Evolutionary conservation across 2,329 filamentous ascomycete species (phyloP).

Genomic region (Tolypocladium ovalisporum): DNA sequence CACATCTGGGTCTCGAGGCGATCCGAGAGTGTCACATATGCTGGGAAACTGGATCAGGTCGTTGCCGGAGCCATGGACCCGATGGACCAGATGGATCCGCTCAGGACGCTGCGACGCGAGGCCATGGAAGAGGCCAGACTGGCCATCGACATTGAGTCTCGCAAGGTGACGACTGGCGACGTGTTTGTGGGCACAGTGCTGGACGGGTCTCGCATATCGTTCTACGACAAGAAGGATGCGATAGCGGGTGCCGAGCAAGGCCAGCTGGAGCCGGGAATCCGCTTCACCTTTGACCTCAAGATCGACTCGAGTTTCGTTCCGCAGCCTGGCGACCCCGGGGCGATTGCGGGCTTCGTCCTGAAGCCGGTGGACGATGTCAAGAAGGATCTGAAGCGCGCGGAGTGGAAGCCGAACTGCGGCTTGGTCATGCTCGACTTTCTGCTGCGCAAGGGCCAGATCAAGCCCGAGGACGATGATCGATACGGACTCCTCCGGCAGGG

Average conservation of each 20-base stretch:
- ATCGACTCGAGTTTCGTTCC: slow-evolving; percentile 13
- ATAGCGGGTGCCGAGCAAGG: slow-evolving; percentile 17
- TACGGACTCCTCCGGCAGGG: slow-evolving; percentile 10
- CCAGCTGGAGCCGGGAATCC: slow-evolving; percentile 26
- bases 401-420: slow-evolving; percentile 29
- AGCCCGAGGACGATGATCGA: slow-evolving; percentile 10
- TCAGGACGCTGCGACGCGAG: slow-evolving; percentile 19
- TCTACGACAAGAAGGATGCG: slow-evolving; percentile 22
- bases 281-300: slow-evolving; percentile 24
- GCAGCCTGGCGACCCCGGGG: slow-evolving; percentile 12
- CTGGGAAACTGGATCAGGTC: slow-evolving; percentile 24
- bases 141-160: slow-evolving; percentile 11
- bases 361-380: slow-evolving; percentile 19
- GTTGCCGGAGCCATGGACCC: slow-evolving; percentile 23
- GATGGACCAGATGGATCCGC: slow-evolving; percentile 14
- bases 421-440: slow-evolving; percentile 28
- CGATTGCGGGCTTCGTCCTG: slow-evolving; percentile 17
- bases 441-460: slow-evolving; percentile 16
- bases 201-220: slow-evolving; percentile 16
- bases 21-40: slow-evolving; percentile 17
- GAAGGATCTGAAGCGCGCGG: slow-evolving; percentile 10
- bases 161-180: slow-evolving; percentile 7
- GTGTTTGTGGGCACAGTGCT: slow-evolving; percentile 12
- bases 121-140: slow-evolving; percentile 22
- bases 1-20: slow-evolving; percentile 24